These are phyloP conservation scores for Candida sp. DNA, from an alignment of 1,139 yeast species.

Conservation along the genomic window DNA sequence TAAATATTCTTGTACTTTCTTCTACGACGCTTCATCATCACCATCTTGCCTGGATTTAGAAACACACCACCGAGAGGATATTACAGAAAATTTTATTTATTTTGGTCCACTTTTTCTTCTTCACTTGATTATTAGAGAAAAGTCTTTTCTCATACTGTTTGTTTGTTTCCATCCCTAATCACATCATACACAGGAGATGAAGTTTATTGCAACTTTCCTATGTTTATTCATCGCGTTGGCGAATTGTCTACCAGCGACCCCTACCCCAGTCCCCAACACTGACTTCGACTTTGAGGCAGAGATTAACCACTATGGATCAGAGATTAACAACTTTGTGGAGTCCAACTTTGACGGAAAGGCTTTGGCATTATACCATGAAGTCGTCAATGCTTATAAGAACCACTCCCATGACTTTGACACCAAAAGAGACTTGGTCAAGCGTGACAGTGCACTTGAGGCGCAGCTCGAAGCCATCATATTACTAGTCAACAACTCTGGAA, in stretches of 20 bases:
- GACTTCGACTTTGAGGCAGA: background rate
- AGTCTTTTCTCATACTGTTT: background rate
- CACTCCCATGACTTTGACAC: background rate
- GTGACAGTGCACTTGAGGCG: slow-evolving; percentile 22
- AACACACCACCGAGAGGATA: background rate
- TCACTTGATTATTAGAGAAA: background rate
- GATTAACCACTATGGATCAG: background rate
- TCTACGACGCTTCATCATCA: background rate
- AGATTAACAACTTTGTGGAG: background rate
- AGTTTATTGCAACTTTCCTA: background rate
- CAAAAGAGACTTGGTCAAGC: slow-evolving; percentile 11
- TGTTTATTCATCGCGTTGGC: background rate
- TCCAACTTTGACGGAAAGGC: slow-evolving; percentile 12
- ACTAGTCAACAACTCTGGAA: slow-evolving; percentile 39
- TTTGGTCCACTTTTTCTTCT: background rate
- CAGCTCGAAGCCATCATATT: slow-evolving; percentile 26
- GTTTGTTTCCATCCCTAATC: no score
- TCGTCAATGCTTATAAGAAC: background rate
- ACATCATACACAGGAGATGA: background rate
- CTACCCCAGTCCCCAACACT: background rate
- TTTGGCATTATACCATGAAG: background rate
- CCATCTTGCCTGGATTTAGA: background rate
- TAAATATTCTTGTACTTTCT: background rate
- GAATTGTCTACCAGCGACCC: background rate
- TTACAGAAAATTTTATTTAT: background rate